Percentiles rank a stretch among this genome's conserved stretches.
Conservation (phyloP, 129 eudicot species). For the Erigeron canadensis region DNA sequence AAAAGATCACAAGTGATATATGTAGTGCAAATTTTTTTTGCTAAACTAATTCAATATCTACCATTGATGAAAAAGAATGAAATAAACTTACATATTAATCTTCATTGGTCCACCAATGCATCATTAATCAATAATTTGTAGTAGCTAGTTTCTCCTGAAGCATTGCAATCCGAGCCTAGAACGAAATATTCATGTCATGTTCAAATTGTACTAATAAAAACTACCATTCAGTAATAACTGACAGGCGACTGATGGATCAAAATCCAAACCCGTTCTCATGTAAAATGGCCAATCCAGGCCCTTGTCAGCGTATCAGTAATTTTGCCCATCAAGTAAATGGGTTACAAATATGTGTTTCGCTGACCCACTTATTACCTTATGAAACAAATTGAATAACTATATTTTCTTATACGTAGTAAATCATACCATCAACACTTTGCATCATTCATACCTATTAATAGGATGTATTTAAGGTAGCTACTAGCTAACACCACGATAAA, state of each 20-base stretch:
- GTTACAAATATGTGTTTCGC: too few relatives aligned
- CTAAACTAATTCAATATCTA: not conserved
- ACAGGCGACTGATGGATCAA: too few relatives aligned
- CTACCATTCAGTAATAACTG: too few relatives aligned
- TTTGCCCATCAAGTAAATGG: too few relatives aligned
- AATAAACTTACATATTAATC: not conserved
- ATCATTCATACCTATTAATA: not conserved
- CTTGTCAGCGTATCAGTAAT: too few relatives aligned
- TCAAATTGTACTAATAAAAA: not conserved
- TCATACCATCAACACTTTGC: not conserved
- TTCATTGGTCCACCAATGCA: not conserved
- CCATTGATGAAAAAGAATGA: not conserved
- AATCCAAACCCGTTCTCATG: too few relatives aligned
- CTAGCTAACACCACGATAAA: not conserved
- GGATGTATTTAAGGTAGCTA: not conserved
- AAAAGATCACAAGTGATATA: not conserved
- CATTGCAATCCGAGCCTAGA: slow-evolving; percentile 60
- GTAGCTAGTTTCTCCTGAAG: slow-evolving; percentile 60
- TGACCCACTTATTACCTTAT: too few relatives aligned
- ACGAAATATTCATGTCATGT: not conserved
- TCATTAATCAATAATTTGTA: slow-evolving; percentile 23
- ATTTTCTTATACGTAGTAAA: too few relatives aligned
- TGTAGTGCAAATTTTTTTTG: too few relatives aligned
- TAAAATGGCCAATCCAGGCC: too few relatives aligned
- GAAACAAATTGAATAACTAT: too few relatives aligned